Evolutionary conservation across 2,329 filamentous ascomycete genomes (phyloP), one percentile per base, ranked within the genome.

Genomic region (Fusarium stilboides): DNA sequence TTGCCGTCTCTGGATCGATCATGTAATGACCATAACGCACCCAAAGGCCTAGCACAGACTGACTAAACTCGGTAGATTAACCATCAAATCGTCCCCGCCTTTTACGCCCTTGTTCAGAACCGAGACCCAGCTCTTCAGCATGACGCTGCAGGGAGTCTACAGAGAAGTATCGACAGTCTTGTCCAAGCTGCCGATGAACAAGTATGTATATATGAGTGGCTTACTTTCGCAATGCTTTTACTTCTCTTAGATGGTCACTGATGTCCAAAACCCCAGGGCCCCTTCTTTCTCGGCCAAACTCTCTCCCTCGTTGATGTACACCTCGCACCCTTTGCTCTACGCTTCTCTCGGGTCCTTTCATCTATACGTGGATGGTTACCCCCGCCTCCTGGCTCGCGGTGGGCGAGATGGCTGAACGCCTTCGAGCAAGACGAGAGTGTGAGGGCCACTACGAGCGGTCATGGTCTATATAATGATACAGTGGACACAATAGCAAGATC

Each of bases 1-100:
- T 57, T 93, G 89, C 61, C 88, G 94, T 43, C 80, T 96, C 12
- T 97, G 94, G 94, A 86, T 89, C 26, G 91, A 95, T 70, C 92
- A 96, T 82, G 89, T 93, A 80, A 78, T 28, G 17, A 17, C 31
- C 31, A 14, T 17, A 43, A 5, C 17, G 12, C 26, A 15, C 15
- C 14, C 9, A 8, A 7, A 17, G 5, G 17, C 12, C 22, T 20
- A 26, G 14, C 7, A 36, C n/a, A 24, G 13, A n/a, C 52, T 68
- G 20, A 46, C 42, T 2, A 19, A 3, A 28, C 19, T 22, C 20
- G 6, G 13, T 13, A 92, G 89, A 89, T 94, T 76, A 94, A 96
- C 76, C 87, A 90, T 33, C 86, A 90, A 68, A 89, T 97, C 56
- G 87, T 97, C 3, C 92, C 93, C 0, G 81, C 84, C 13, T 97